Evolutionary conservation across 306 rosid species (phyloP).

Genomic region (Begonia peltatifolia): DNA sequence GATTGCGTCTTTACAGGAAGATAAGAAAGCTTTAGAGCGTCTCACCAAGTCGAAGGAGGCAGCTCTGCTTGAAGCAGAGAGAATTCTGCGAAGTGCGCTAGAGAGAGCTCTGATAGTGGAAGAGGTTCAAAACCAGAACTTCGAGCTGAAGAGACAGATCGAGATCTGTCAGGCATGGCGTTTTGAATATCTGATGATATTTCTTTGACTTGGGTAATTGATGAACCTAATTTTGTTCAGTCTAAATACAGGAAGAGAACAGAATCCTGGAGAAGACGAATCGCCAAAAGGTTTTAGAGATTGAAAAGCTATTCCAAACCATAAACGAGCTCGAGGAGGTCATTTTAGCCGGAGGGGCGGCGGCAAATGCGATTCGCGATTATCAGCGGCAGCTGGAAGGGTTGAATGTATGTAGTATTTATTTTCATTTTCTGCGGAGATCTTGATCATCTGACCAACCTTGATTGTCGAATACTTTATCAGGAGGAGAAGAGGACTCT

Average conservation of each 20-base stretch:
- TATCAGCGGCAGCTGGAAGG: conserved; percentile 54
- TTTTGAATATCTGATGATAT: too few relatives aligned
- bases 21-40: conserved; percentile 75
- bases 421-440: not conserved
- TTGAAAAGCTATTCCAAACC: conserved; percentile 86
- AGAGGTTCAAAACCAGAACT: conserved; percentile 91
- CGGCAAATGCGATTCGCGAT: conserved; percentile 70
- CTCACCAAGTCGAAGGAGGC: conserved; percentile 73
- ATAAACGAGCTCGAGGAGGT: conserved; percentile 82
- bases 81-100: conserved; percentile 63
- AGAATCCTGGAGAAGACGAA: conserved; percentile 74
- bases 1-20: conserved; percentile 68
- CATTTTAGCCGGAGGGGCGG: conserved; percentile 58
- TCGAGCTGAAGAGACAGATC: conserved; percentile 89
- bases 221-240: too few relatives aligned
- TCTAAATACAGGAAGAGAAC: conserved; percentile 53
- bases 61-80: conserved; percentile 86
- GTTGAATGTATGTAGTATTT: conserved; percentile 35
- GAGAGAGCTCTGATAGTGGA: conserved; percentile 94
- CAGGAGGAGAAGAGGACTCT: conserved; percentile 89
- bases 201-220: too few relatives aligned
- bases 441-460: too few relatives aligned
- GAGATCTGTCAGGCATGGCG: conserved; percentile 52
- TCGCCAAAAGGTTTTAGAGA: conserved; percentile 81
- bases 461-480: not conserved